phyloP scores from a whole-genome alignment of 106 monocot genomes.

The Dendrobium huoshanense region DNA sequence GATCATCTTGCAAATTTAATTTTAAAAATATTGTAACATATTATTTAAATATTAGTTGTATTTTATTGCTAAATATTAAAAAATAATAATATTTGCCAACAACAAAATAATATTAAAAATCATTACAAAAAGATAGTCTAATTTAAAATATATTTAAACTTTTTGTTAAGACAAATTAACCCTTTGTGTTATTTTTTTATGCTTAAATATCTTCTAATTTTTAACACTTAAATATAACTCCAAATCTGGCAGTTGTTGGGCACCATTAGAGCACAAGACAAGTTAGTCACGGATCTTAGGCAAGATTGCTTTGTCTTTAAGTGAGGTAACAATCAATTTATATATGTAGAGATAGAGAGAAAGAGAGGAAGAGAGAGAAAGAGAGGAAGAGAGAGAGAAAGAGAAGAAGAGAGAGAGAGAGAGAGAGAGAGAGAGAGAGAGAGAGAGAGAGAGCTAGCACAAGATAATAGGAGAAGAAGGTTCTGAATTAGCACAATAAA shows the following conservation, averaged over 20 bases:
- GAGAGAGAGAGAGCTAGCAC: not conserved
- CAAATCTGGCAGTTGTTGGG: constrained; percentile 7
- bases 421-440: not conserved
- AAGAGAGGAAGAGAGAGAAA: not conserved
- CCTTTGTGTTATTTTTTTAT: too few species aligned
- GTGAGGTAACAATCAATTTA: constrained; percentile 1
- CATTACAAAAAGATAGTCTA: too few species aligned
- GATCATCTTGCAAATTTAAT: too few species aligned
- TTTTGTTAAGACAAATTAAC: too few species aligned
- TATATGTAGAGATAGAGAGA: too few species aligned
- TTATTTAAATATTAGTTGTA: too few species aligned
- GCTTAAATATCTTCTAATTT: too few species aligned
- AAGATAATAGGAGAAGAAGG: not conserved
- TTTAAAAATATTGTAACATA: too few species aligned
- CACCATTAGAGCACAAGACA: constrained; percentile 1
- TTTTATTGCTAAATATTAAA: too few species aligned
- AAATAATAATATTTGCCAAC: too few species aligned
- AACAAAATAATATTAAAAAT: too few species aligned
- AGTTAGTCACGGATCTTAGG: not conserved
- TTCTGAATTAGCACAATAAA: constrained; percentile 8
- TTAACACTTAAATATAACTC: not conserved
- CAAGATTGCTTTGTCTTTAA: constrained; percentile 10
- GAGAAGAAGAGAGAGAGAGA: not conserved
- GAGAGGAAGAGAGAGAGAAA: not conserved
- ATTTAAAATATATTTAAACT: too few species aligned